phyloP scores from a whole-genome alignment of 2,329 filamentous ascomycete species.

The Pyrenophora teres region DNA sequence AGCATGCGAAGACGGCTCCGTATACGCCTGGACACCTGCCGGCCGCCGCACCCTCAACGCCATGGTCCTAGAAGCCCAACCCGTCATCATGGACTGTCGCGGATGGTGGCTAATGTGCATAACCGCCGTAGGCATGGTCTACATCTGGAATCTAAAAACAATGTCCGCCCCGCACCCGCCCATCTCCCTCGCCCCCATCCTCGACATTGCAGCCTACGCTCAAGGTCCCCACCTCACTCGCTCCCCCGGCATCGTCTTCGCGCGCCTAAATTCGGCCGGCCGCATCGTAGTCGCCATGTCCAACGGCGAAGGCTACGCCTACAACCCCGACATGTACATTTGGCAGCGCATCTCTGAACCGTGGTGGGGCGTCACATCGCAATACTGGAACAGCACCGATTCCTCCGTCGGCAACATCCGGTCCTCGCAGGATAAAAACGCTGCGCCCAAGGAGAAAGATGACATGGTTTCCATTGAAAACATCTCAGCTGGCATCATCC shows the following conservation, averaged over 20 bases:
- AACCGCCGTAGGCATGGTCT: constrained; percentile 82
- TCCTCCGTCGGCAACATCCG: constrained; percentile 82
- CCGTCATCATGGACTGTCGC: constrained; percentile 89
- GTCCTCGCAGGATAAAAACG: constrained; percentile 55
- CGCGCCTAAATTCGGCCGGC: constrained; percentile 85
- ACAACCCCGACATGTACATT: constrained; percentile 80
- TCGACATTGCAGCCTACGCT: constrained; percentile 82
- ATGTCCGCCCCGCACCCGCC: constrained; percentile 87
- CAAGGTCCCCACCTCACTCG: constrained; percentile 78
- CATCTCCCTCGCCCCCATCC: constrained; percentile 82
- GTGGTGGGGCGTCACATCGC: constrained; percentile 97
- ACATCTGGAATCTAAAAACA: constrained; percentile 90
- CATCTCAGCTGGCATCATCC: constrained; percentile 89
- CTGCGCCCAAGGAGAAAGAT: constrained; percentile 46
- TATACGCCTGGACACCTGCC: constrained; percentile 91
- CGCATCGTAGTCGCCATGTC: constrained; percentile 87
- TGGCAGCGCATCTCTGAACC: constrained; percentile 97
- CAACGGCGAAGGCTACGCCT: constrained; percentile 93
- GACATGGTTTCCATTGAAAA: constrained; percentile 60
- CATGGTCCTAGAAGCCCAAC: constrained; percentile 85
- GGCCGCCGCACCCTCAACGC: constrained; percentile 84
- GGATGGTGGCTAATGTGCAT: constrained; percentile 90
- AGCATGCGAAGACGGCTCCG: constrained; percentile 87
- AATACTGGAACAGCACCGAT: constrained; percentile 99
- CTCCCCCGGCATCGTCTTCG: constrained; percentile 85